A percentile compares a stretch with the other conserved stretches of the same genome.
These are phyloP conservation scores for Pseudogymnoascus pannorum DNA, from an alignment of 2,329 filamentous ascomycete genomes.

Conservation along the genomic window DNA sequence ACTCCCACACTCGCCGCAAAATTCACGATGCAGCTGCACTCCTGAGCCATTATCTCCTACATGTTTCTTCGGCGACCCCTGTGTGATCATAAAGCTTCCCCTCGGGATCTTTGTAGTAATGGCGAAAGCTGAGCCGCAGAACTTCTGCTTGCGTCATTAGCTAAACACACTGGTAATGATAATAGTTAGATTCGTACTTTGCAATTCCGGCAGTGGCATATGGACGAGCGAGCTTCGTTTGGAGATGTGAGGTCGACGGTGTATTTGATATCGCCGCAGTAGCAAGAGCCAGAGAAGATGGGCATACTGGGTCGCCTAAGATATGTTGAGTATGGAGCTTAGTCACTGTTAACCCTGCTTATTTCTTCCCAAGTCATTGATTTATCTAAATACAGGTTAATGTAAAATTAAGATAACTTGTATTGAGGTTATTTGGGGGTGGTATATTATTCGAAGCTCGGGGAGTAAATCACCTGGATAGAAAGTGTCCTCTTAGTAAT, in stretches of 20 bases:
- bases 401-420: too few species aligned
- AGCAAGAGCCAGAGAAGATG: slow-evolving; percentile 36
- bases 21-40: slow-evolving; percentile 40
- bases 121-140: slow-evolving; percentile 44
- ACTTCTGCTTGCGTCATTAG: slow-evolving; percentile 32
- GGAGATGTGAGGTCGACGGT: slow-evolving; percentile 36
- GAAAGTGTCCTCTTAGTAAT: too few species aligned
- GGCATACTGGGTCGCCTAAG: too few species aligned
- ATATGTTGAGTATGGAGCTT: too few species aligned
- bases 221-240: slow-evolving; percentile 41
- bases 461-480: too few species aligned
- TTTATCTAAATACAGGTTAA: too few species aligned
- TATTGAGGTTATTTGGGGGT: too few species aligned
- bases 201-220: slow-evolving; percentile 48
- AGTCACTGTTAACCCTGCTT: too few species aligned
- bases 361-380: too few species aligned
- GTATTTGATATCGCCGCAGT: slow-evolving; percentile 41
- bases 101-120: slow-evolving; percentile 44
- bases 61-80: slow-evolving; percentile 37
- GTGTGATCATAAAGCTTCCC: slow-evolving; percentile 34
- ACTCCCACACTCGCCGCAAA: slow-evolving; percentile 45
- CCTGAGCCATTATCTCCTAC: slow-evolving; percentile 44
- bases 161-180: background rate
- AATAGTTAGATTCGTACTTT: slow-evolving; percentile 30
- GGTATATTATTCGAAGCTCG: too few species aligned